phyloP scores from a whole-genome alignment of 495 filamentous ascomycete species.

The Neurospora africana region DNA sequence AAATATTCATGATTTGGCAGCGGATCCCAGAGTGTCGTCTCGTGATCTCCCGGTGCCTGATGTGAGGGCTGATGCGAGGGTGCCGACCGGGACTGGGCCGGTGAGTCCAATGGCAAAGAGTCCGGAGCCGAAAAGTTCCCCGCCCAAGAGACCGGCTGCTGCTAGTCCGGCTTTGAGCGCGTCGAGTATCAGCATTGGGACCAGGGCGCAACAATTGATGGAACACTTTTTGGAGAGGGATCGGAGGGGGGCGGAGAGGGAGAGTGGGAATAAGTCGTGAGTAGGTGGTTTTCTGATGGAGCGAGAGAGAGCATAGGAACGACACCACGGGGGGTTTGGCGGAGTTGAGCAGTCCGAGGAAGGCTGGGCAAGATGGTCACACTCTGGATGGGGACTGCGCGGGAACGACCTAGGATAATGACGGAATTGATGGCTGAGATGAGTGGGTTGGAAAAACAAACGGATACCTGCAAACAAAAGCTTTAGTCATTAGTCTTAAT shows the following conservation, averaged over 20 bases:
- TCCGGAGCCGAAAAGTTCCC: background rate
- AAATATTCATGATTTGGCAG: background rate
- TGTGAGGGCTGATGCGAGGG: background rate
- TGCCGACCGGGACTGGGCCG: background rate
- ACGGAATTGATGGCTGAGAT: background rate
- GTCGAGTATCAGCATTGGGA: background rate
- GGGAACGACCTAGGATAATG: background rate
- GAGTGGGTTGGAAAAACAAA: background rate
- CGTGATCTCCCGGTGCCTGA: background rate
- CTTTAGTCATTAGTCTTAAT: background rate
- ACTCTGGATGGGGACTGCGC: background rate
- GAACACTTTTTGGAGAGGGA: constrained; percentile 14
- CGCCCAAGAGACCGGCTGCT: background rate
- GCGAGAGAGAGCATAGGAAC: background rate
- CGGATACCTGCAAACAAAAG: background rate
- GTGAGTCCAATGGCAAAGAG: background rate
- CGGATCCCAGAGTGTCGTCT: background rate
- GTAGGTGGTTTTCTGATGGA: background rate
- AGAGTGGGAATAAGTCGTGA: constrained; percentile 1
- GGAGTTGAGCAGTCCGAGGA: background rate
- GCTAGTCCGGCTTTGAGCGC: background rate
- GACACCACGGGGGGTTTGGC: too few species aligned
- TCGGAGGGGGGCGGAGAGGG: constrained; percentile 2
- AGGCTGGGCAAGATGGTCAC: background rate
- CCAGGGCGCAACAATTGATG: constrained; percentile 12